These are phyloP conservation scores for Scutellaria baicalensis DNA, from an alignment of 257 asterid genomes.

Conservation along the genomic window DNA sequence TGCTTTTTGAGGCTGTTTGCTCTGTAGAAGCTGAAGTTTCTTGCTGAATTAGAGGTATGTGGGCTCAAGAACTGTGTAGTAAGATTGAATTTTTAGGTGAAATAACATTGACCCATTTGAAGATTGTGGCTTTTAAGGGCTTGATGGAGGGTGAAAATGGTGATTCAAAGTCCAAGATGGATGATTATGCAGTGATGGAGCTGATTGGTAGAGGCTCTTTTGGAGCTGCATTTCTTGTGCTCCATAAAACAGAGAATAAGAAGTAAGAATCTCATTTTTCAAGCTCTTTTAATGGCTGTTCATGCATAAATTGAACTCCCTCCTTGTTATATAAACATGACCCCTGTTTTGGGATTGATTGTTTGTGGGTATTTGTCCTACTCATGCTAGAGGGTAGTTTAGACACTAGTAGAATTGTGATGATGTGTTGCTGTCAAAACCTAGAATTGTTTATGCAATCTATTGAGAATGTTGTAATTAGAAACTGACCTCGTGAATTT, in stretches of 20 bases:
- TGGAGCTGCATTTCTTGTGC: constrained; percentile 75
- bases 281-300: constrained; percentile 9
- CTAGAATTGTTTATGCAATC: background rate
- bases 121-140: constrained; percentile 24
- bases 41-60: constrained; percentile 23
- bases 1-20: constrained; percentile 2
- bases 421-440: constrained; percentile 7
- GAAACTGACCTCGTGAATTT: background rate
- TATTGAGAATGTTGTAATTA: background rate
- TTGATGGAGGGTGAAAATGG: constrained; percentile 56
- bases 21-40: constrained; percentile 17
- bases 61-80: background rate
- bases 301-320: constrained; percentile 7
- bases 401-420: background rate
- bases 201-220: constrained; percentile 90
- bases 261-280: constrained; percentile 37
- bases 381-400: background rate
- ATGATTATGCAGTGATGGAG: constrained; percentile 63
- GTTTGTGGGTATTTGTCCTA: background rate
- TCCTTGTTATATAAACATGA: background rate
- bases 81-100: constrained; percentile 18
- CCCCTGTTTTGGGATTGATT: background rate
- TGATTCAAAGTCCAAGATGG: constrained; percentile 49
- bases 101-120: constrained; percentile 19
- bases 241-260: constrained; percentile 56